Conservation (phyloP, 148 eudicot genomes). For the Fagopyrum homotropicum region DNA sequence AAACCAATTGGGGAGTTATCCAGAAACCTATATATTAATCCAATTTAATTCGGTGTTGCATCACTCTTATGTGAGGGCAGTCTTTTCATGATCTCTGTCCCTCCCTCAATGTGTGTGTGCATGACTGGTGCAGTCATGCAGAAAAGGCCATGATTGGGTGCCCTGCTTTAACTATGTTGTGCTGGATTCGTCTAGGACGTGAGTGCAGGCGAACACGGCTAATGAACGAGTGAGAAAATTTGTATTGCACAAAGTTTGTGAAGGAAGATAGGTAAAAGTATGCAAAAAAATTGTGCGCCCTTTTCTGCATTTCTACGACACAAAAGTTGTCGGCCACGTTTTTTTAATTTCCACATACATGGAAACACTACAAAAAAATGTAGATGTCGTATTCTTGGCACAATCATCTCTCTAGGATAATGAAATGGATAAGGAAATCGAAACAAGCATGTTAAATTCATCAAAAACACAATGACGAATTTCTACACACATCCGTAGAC, state of each 20-base stretch:
- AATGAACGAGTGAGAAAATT: neutral
- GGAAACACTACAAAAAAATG: neutral
- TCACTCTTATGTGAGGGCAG: no score
- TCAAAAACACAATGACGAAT: neutral
- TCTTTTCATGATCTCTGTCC: no score
- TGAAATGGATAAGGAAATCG: neutral
- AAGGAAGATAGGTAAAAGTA: no score
- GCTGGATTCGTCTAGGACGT: neutral
- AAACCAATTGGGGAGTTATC: no score
- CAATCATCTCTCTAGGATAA: neutral
- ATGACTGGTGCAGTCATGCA: neutral
- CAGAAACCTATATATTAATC: no score
- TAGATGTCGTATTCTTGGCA: neutral
- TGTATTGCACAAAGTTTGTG: neutral
- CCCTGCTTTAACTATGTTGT: neutral
- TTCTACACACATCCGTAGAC: conserved; percentile 5
- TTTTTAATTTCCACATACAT: neutral
- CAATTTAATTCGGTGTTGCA: no score
- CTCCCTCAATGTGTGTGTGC: neutral
- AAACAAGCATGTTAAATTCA: neutral
- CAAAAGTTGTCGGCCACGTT: neutral
- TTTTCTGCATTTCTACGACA: no score
- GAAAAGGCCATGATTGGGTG: neutral
- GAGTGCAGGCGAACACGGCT: neutral
- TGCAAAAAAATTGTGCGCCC: no score